Percentiles rank a stretch among this genome's conserved stretches.
phyloP scores from a whole-genome alignment of 352 stramenopile species.

The Bremia lactucae region DNA sequence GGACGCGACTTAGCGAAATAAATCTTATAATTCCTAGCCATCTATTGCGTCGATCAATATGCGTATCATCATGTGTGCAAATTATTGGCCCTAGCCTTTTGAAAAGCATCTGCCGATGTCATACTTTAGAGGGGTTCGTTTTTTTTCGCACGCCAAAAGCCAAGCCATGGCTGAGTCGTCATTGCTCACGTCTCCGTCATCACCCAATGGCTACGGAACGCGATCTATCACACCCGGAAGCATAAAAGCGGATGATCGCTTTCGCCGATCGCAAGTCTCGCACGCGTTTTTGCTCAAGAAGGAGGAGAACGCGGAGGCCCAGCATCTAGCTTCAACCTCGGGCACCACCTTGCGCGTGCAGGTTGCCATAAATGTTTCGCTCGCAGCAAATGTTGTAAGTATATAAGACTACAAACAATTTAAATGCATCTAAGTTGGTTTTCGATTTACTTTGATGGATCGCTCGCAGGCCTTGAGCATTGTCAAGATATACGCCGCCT shows the following conservation, averaged over 20 bases:
- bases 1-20: no score
- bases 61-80: no score
- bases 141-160: no score
- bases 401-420: no score
- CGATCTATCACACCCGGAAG: conserved; percentile 7
- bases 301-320: conserved; percentile 34
- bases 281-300: conserved; percentile 58
- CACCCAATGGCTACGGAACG: conserved; percentile 17
- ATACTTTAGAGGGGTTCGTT: no score
- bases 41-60: no score
- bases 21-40: no score
- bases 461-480: conserved; percentile 32
- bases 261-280: conserved; percentile 54
- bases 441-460: no score
- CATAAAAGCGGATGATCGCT: conserved; percentile 16
- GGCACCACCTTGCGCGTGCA: conserved; percentile 30
- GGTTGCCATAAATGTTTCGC: conserved; percentile 56
- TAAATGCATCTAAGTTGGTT: no score
- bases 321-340: conserved; percentile 27
- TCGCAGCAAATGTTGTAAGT: conserved; percentile 65
- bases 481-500: conserved; percentile 65
- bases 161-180: conserved; percentile 12
- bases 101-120: no score
- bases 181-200: conserved; percentile 4
- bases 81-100: no score